Percentiles rank a stretch among this genome's conserved stretches.
Conservation (phyloP, 108 stramenopile species). For the Nitzschia putrida region DNA sequence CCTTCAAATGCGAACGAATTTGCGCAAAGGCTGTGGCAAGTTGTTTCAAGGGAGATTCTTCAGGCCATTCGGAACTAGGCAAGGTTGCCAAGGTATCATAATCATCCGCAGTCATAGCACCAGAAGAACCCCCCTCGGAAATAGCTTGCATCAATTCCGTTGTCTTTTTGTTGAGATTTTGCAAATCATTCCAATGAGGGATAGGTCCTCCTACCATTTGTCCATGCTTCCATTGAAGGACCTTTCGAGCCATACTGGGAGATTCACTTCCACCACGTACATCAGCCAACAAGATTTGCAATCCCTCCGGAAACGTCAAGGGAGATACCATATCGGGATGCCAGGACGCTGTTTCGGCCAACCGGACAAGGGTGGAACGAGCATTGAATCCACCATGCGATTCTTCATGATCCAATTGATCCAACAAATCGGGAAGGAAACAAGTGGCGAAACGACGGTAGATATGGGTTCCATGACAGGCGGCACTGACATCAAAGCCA, state of each 20-base stretch:
- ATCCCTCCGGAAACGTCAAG: constrained; percentile 60
- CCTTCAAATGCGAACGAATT: constrained; percentile 63
- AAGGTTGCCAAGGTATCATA: constrained; percentile 35
- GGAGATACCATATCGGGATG: constrained; percentile 57
- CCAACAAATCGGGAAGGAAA: constrained; percentile 61
- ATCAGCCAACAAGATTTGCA: constrained; percentile 88
- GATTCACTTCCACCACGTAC: constrained; percentile 94
- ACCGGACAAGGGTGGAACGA: constrained; percentile 20
- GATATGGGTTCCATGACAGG: constrained; percentile 86
- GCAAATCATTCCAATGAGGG: constrained; percentile 77
- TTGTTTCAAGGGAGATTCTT: constrained; percentile 26
- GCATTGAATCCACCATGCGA: constrained; percentile 16
- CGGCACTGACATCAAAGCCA: constrained; percentile 94
- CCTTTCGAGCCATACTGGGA: constrained; percentile 91
- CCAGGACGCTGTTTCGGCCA: constrained; percentile 47
- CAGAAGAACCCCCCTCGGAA: constrained; percentile 4
- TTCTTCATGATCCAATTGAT: constrained; percentile 40
- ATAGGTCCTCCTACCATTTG: constrained; percentile 40
- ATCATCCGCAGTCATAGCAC: not conserved
- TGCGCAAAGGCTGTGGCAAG: constrained; percentile 57
- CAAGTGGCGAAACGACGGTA: constrained; percentile 82
- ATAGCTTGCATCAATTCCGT: constrained; percentile 52
- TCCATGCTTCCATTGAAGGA: constrained; percentile 76
- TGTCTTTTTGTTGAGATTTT: constrained; percentile 60
- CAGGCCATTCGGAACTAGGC: constrained; percentile 47